phyloP scores from a whole-genome alignment of 2,329 filamentous ascomycete species.

The Aspergillus fumigatiaffinis region DNA sequence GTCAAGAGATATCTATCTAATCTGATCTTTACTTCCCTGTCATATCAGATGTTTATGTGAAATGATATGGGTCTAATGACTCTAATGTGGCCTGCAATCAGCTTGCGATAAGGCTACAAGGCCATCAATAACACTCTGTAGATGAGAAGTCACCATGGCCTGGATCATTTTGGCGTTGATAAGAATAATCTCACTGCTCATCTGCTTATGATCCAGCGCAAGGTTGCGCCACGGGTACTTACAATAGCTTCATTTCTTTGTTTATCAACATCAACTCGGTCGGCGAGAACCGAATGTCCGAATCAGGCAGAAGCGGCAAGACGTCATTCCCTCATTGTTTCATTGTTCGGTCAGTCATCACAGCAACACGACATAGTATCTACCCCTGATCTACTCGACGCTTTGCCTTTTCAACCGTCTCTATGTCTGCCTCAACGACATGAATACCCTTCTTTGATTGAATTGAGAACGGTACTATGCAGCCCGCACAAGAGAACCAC shows the following conservation, averaged over 20 bases:
- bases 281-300: slow-evolving; percentile 1
- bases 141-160: background rate
- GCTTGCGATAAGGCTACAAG: background rate
- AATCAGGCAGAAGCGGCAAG: slow-evolving; percentile 15
- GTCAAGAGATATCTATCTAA: background rate
- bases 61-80: no score
- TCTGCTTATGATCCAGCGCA: background rate
- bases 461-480: slow-evolving; percentile 32
- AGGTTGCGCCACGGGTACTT: background rate
- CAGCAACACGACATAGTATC: background rate
- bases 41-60: background rate
- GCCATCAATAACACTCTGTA: background rate
- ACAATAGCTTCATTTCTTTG: background rate
- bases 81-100: background rate
- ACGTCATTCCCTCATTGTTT: slow-evolving; percentile 10
- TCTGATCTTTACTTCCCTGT: no score
- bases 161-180: background rate
- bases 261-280: background rate
- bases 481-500: slow-evolving; percentile 17
- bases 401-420: background rate
- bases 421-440: background rate
- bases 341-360: background rate
- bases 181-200: background rate
- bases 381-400: background rate
- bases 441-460: background rate